Percentiles rank a stretch among this genome's conserved stretches.
phyloP scores from a whole-genome alignment of 2,329 filamentous ascomycete genomes.

The Talaromyces sp. region DNA sequence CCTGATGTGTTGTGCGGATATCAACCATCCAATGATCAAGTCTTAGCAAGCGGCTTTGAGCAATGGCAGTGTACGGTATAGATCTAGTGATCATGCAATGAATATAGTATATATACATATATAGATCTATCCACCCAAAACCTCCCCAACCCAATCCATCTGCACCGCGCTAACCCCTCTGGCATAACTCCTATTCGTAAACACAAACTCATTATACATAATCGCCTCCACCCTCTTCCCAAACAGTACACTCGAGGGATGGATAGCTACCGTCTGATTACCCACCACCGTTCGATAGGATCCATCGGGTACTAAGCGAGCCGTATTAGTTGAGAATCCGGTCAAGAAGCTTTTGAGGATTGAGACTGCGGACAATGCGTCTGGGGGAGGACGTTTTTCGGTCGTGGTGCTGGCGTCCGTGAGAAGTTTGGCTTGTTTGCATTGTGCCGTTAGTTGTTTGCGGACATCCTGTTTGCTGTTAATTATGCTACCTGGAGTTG shows the following conservation, averaged over 20 bases:
- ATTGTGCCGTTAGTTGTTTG: conserved; percentile 59
- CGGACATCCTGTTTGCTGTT: conserved; percentile 50
- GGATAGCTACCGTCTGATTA: conserved; percentile 61
- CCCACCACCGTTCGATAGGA: conserved; percentile 61
- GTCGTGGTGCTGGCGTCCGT: conserved; percentile 20
- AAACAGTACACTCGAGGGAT: conserved; percentile 60
- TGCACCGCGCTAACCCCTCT: conserved; percentile 61
- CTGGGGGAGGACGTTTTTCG: conserved; percentile 26
- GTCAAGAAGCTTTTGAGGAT: conserved; percentile 58
- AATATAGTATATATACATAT: not conserved
- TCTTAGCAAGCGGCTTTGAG: not conserved
- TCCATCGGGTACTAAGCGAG: conserved; percentile 57
- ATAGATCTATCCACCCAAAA: conserved; percentile 25
- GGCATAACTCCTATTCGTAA: conserved; percentile 62
- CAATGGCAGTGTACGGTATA: not conserved
- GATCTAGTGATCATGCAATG: not conserved
- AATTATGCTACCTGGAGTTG: not conserved
- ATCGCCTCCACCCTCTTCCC: conserved; percentile 61
- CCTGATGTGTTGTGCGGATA: not conserved
- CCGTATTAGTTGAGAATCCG: conserved; percentile 61
- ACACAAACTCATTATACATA: conserved; percentile 64
- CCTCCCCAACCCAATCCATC: conserved; percentile 60
- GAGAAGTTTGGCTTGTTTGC: conserved; percentile 48
- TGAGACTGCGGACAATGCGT: conserved; percentile 39
- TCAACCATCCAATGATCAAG: not conserved